Base-by-base conservation (phyloP, 2,329 filamentous ascomycete genomes). In the Sclerotinia borealis region DNA sequence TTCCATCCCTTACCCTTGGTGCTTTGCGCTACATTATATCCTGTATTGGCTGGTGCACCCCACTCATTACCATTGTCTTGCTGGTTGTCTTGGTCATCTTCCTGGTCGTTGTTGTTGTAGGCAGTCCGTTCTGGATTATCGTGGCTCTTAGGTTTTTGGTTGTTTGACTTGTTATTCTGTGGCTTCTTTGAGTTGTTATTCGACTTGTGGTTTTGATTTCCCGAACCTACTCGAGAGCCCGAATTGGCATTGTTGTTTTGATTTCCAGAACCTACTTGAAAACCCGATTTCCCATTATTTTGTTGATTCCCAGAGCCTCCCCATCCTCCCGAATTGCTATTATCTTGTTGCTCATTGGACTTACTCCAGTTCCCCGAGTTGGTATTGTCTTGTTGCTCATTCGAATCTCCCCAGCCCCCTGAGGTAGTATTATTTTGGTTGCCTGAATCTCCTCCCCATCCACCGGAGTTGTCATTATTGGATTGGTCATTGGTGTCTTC, bases 291-390 rank as follows among this genome's bases (percentile, higher is more conserved):
- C 27, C 17, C 41, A 25, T 64, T 65, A n/a, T 54, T 47, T 62
- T 31, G 27, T 61, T 59, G 34, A 17, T 51, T 43, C 9, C 25
- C 54, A 5, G 27, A 36, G 15, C 55, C 43, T 39, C 64, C 66
- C 37, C 68, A 68, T 1, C 64, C 66, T 6, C 64, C 65, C 1
- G 43, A 25, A 39, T 63, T 45, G 27, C n/a, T n/a, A 37, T 49
- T 51, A 9, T 34, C 39, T 45, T 37, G 6, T 63, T 55, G 25
- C 25, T 39, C 27, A 5, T 36, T 34, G 25, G 19, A 27, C 10
- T 63, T 63, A 25, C n/a, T 45, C 58, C 58, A 52, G 7, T 37
- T 59, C 17, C 65, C 48, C 29, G 41, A 48, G 11, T 59, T 64
- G 27, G 60, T 55, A 8, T 63, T 65, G 4, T 29, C n/a, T 25